Evolutionary conservation across 768 basidiomycete genomes (phyloP).

Genomic region (Leccinum pellstonianum): DNA sequence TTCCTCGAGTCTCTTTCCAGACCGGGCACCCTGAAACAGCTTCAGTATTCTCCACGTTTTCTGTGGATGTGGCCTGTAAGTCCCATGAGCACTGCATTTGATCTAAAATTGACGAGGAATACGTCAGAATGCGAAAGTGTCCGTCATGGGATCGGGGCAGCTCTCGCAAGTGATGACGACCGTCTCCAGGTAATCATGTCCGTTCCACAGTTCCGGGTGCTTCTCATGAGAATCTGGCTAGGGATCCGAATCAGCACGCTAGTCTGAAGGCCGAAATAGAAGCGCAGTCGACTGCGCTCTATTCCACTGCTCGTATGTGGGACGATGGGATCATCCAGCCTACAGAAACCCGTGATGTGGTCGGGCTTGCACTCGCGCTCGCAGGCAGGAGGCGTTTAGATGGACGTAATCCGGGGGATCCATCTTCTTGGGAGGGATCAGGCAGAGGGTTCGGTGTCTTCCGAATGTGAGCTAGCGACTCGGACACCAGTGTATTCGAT

Average conservation of each 20-base stretch:
- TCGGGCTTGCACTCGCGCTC: slow-evolving; percentile 87
- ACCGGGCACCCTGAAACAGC: slow-evolving; percentile 5
- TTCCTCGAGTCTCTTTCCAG: slow-evolving; percentile 16
- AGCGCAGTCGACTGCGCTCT: slow-evolving; percentile 80
- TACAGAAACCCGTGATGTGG: slow-evolving; percentile 81
- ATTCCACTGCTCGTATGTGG: slow-evolving; percentile 92
- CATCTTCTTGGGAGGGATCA: slow-evolving; percentile 65
- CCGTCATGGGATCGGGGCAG: slow-evolving; percentile 94
- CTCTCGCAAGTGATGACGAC: slow-evolving; percentile 90
- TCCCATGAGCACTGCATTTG: slow-evolving; percentile 13
- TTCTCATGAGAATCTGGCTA: slow-evolving; percentile 27
- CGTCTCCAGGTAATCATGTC: slow-evolving; percentile 73
- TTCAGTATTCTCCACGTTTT: slow-evolving; percentile 89
- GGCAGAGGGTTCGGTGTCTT: slow-evolving; percentile 83
- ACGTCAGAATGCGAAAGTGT: slow-evolving; percentile 80
- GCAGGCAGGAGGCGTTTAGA: slow-evolving; percentile 47
- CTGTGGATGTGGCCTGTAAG: slow-evolving; percentile 98
- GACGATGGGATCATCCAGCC: slow-evolving; percentile 92
- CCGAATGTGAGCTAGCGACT: slow-evolving; percentile 61
- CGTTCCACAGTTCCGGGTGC: background rate
- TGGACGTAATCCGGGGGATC: slow-evolving; percentile 5
- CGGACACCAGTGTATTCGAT: slow-evolving; percentile 7
- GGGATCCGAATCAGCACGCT: slow-evolving; percentile 77
- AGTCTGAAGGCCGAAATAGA: slow-evolving; percentile 82
- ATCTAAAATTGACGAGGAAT: slow-evolving; percentile 6